These are phyloP conservation scores for Penicillium sp. DNA, from an alignment of 2,329 filamentous ascomycete genomes.

Conservation along the genomic window DNA sequence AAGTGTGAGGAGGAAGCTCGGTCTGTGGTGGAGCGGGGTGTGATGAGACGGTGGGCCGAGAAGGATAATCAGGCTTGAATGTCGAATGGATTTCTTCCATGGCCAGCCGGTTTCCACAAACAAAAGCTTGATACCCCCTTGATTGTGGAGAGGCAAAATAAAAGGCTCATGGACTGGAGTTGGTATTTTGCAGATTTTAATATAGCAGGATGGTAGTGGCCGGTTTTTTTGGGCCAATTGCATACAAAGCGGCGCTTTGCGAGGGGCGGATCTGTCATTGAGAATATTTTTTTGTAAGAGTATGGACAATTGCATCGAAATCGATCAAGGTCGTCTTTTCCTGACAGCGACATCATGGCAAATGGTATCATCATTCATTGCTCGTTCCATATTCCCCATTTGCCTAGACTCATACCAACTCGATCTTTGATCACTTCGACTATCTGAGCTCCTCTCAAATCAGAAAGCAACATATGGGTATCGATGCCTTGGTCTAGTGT, in stretches of 20 bases:
- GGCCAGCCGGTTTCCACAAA: slow-evolving; percentile 3
- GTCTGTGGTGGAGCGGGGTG: slow-evolving; percentile 46
- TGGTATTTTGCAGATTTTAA: slow-evolving; percentile 19
- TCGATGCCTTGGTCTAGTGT: slow-evolving; percentile 43
- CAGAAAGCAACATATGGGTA: slow-evolving; percentile 40
- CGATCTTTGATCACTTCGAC: slow-evolving; percentile 45
- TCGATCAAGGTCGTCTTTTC: slow-evolving; percentile 8
- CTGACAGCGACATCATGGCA: not conserved
- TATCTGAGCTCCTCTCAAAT: slow-evolving; percentile 25
- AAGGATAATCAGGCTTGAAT: slow-evolving; percentile 23
- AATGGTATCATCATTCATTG: not conserved
- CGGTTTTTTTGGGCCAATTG: slow-evolving; percentile 9
- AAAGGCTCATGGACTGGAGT: slow-evolving; percentile 28
- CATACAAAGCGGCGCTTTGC: slow-evolving; percentile 26
- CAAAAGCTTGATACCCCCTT: slow-evolving; percentile 32
- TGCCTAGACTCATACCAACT: slow-evolving; percentile 35
- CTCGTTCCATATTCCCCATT: slow-evolving; percentile 36
- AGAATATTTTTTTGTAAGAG: slow-evolving; percentile 14
- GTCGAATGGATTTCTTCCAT: not conserved
- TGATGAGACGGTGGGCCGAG: slow-evolving; percentile 44
- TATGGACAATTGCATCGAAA: slow-evolving; percentile 16
- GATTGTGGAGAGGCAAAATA: slow-evolving; percentile 17
- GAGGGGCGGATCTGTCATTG: slow-evolving; percentile 8
- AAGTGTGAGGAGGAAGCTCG: slow-evolving; percentile 44
- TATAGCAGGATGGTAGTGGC: not conserved